Base-by-base conservation (phyloP, 2,329 filamentous ascomycete genomes). In the Colletotrichum cereale region DNA sequence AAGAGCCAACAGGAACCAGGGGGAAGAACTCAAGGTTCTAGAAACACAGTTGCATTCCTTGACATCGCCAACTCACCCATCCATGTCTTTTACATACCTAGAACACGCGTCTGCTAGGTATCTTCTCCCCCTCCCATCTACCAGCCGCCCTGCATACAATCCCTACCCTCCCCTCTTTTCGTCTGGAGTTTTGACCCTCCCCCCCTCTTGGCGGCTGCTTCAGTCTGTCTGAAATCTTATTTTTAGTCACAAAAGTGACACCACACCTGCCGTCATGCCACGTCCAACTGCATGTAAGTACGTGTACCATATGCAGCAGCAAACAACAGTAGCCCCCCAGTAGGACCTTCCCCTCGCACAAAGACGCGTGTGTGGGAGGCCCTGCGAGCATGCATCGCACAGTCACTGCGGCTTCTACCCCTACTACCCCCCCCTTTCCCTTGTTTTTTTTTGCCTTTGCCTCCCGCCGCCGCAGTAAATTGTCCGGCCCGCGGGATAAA, bases 171-270 rank as follows among this genome's bases (percentile, higher is more conserved):
- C 5, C 21, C 21, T 42, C 42, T 31, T 56, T 50, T 71, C 64
- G 57, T 71, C 64, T 62, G 56, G 56, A 62, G 63, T 67, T 47
- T 57, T 53, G 50, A 34, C 55, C 62, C 62, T 31, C n/a, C 7
- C 21, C 38, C 38, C 40, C 16, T 42, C 14, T 42, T n/a, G n/a
- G 38, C 44, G n/a, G 38, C 12, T 47, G 44, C 26, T 44, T 40
- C n/a, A 47, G 31, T 38, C 29, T 62, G 64, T 67, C 64, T 71
- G 65, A 52, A 58, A 44, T 55, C 21, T 52, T 68, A 68, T 62
- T 68, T 44, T 68, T 71, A 62, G 64, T 34, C 48, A 18, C 34
- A 29, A 34, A 24, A 61, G 44, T 62, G 24, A 50, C 63, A 67
- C 48, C 63, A 48, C 21, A n/a, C 62, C n/a, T 24, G 7, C 8